These are phyloP conservation scores for Anthostomella pinea DNA, from an alignment of 2,329 filamentous ascomycete species.

Conservation along the genomic window DNA sequence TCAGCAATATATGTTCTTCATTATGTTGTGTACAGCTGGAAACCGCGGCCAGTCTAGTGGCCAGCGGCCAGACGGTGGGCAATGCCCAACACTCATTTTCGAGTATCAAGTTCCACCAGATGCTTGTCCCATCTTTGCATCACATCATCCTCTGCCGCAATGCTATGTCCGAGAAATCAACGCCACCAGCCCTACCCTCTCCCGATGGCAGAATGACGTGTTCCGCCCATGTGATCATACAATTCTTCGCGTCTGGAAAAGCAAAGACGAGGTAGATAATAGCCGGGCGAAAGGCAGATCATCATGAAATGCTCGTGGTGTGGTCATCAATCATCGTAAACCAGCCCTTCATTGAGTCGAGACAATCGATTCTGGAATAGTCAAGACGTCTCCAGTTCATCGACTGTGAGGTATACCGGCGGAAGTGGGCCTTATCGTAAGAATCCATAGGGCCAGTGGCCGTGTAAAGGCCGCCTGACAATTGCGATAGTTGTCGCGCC, in stretches of 20 bases:
- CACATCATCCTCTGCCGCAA: constrained; percentile 17
- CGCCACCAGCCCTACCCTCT: constrained; percentile 12
- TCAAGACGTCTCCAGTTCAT: too few species aligned
- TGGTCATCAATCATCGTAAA: constrained; percentile 1
- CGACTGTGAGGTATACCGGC: too few species aligned
- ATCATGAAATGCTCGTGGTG: constrained; percentile 2
- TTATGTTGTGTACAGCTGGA: constrained; percentile 37
- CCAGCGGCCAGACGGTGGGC: constrained; percentile 11
- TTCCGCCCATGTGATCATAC: constrained; percentile 6
- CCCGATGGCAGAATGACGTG: constrained; percentile 10
- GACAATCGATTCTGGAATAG: too few species aligned
- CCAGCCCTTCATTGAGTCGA: too few species aligned
- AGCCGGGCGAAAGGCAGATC: too few species aligned
- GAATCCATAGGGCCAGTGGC: too few species aligned
- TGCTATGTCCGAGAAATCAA: constrained; percentile 28
- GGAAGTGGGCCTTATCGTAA: too few species aligned
- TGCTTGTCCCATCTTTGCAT: constrained; percentile 16
- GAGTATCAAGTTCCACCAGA: constrained; percentile 15
- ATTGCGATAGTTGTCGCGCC: constrained; percentile 7
- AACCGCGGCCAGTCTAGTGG: constrained; percentile 4
- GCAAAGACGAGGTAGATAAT: too few species aligned
- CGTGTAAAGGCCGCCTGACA: too few species aligned
- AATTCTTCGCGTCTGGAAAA: too few species aligned
- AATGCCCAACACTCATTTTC: constrained; percentile 16
- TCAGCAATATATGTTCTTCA: constrained; percentile 32